Base-by-base conservation (phyloP, 2,329 filamentous ascomycete species). In the Raffaelea albimanens region DNA sequence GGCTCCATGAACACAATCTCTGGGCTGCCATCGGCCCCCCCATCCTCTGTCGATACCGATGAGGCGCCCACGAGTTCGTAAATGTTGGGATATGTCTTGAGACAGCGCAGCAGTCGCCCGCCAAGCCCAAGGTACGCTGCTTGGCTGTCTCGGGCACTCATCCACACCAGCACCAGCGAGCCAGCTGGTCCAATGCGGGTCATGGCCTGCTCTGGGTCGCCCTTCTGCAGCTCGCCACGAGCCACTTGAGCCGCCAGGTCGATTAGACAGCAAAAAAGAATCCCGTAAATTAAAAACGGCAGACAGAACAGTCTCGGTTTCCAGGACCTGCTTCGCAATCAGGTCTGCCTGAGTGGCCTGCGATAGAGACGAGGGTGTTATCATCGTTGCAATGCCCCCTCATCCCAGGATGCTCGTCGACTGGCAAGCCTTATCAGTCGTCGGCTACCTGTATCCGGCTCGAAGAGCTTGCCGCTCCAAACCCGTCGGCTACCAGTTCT, bases 41-140 rank as follows among this genome's bases (percentile, higher is more conserved):
- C 34, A 8, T 23, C 40, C 16, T 46, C 43, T 18, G 31, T 19
- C 5, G 43, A 43, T 8, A 47, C 31, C 9, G 45, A 45, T 18
- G 45, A 48, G 10, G 38, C 40, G 22, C 48, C 45, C 3, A 50
- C 42, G 21, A 50, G 38, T 23, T 48, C 49, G 43, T 50, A 50
- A 4, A 50, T 43, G 42, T 48, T 20, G 14, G 49, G 43, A 19
- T 50, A 48, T 10, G 39, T 48, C 40, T 45, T 47, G 22, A 50
- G 39, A 29, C 49, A 50, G 38, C 49, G 42, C 5, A 50, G 41
- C 13, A 50, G 43, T 18, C 42, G 41, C 3, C 45, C 45, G 23
- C 45, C 45, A 19, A 39, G 43, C 3, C 48, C 48, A 14, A 50
- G 41, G 19, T 43, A 40, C 3, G 48, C 43, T 3, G 43, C 44